These are phyloP conservation scores for Alternaria solani DNA, from an alignment of 2,329 filamentous ascomycete species.

Conservation along the genomic window DNA sequence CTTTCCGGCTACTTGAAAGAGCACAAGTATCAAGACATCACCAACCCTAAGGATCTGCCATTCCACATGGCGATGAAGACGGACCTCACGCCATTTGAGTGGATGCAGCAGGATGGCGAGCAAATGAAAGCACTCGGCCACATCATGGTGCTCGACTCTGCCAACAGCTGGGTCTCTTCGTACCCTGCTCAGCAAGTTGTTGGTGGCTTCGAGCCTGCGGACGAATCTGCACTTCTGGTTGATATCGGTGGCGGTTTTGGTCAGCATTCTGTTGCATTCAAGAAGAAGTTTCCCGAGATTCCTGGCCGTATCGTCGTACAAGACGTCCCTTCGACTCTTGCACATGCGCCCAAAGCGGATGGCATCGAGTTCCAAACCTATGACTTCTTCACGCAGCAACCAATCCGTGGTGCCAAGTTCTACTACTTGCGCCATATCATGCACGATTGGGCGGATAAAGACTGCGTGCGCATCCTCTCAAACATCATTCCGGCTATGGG, in stretches of 20 bases:
- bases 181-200: constrained; percentile 31
- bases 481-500: constrained; percentile 37
- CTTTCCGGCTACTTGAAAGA: constrained; percentile 44
- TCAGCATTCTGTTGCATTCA: constrained; percentile 34
- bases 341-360: constrained; percentile 18
- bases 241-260: constrained; percentile 48
- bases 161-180: constrained; percentile 28
- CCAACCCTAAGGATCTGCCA: constrained; percentile 32
- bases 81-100: constrained; percentile 38
- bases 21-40: constrained; percentile 37
- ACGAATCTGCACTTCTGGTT: constrained; percentile 35
- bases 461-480: constrained; percentile 38
- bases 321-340: constrained; percentile 36
- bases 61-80: constrained; percentile 40
- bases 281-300: constrained; percentile 21
- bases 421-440: constrained; percentile 46
- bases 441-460: constrained; percentile 45
- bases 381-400: constrained; percentile 46
- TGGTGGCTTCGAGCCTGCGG: constrained; percentile 18
- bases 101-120: constrained; percentile 32
- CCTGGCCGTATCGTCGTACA: constrained; percentile 36
- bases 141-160: constrained; percentile 37
- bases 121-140: constrained; percentile 41
- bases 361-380: constrained; percentile 42
- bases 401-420: constrained; percentile 40